phyloP scores from a whole-genome alignment of 441 rosid genomes.

The Iberis amara region DNA sequence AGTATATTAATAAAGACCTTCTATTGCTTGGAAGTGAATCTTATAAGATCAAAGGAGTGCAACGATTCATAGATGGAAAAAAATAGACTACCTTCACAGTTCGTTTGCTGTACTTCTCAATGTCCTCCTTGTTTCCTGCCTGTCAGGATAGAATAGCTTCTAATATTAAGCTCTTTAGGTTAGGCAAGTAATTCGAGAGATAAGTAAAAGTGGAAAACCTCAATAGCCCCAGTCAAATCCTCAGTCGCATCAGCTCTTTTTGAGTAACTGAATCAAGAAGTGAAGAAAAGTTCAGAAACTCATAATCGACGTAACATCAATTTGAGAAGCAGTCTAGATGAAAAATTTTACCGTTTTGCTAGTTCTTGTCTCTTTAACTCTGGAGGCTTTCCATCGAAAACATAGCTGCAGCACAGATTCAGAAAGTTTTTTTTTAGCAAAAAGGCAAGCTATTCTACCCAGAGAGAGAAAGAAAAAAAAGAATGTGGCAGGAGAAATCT shows the following conservation, averaged over 20 bases:
- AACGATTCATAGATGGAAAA: neutral
- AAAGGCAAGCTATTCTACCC: neutral
- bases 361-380: constrained; percentile 91
- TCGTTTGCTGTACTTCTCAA: constrained; percentile 92
- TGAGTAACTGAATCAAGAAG: constrained; percentile 51
- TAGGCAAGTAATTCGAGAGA: neutral
- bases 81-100: constrained; percentile 67
- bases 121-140: constrained; percentile 86
- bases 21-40: constrained; percentile 4
- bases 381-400: constrained; percentile 90
- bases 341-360: constrained; percentile 61
- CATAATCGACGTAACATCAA: neutral
- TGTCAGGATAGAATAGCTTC: constrained; percentile 24
- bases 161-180: neutral
- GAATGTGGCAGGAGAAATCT: constrained; percentile 29
- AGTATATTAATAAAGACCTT: constrained; percentile 10
- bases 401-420: constrained; percentile 50
- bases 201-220: constrained; percentile 33
- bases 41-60: neutral
- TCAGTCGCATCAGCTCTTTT: constrained; percentile 88
- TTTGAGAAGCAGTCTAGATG: neutral
- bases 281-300: constrained; percentile 6
- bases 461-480: neutral
- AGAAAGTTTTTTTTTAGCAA: constrained; percentile 1
- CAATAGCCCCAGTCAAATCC: constrained; percentile 63